These are phyloP conservation scores for Lichtheimia ramosa DNA, from an alignment of 371 early-diverging fungal species.

Conservation along the genomic window DNA sequence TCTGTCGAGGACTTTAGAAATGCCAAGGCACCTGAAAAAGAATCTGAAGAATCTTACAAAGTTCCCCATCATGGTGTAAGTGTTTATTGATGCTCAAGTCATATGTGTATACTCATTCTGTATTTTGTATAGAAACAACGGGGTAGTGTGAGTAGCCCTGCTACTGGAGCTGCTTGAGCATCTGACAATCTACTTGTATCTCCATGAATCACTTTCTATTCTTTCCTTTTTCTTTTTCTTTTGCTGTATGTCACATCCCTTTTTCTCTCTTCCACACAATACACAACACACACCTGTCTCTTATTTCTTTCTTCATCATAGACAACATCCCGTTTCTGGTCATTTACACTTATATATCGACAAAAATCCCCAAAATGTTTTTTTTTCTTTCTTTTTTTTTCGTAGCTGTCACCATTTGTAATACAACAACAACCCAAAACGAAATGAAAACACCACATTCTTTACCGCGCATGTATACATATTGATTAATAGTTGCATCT, in stretches of 20 bases:
- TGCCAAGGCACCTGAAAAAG: slow-evolving; percentile 28
- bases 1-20: slow-evolving; percentile 74
- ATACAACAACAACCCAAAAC: no score
- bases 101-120: not conserved
- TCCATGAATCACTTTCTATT: not conserved
- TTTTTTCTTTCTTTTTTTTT: not conserved
- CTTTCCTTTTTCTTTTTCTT: slow-evolving; percentile 8
- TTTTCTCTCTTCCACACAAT: slow-evolving; percentile 5
- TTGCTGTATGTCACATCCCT: slow-evolving; percentile 6
- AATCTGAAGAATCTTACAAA: slow-evolving; percentile 29
- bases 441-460: no score
- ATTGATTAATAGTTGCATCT: no score
- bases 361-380: not conserved
- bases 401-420: not conserved
- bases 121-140: slow-evolving; percentile 23
- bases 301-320: slow-evolving; percentile 3
- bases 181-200: slow-evolving; percentile 2
- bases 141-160: slow-evolving; percentile 45
- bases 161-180: slow-evolving; percentile 14
- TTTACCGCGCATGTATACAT: no score
- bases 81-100: slow-evolving; percentile 1
- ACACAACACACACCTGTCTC: not conserved
- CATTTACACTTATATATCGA: slow-evolving; percentile 1
- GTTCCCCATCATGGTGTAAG: slow-evolving; percentile 54
- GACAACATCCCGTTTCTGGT: slow-evolving; percentile 3